phyloP scores from a whole-genome alignment of 1,284 basidiomycete genomes.

The Omphalotus olearius region DNA sequence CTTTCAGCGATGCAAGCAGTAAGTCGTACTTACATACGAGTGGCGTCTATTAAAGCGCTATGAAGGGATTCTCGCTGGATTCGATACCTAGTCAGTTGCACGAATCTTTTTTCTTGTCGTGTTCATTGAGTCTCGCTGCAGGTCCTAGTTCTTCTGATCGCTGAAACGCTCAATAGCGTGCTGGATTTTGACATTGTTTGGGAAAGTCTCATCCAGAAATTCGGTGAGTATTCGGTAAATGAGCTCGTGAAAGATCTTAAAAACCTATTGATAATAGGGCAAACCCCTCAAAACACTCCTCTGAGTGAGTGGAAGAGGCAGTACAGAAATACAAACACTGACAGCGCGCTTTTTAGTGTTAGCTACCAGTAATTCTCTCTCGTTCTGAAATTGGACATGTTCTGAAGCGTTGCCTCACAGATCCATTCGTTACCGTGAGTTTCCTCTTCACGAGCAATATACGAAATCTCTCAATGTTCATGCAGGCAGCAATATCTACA shows the following conservation, averaged over 20 bases:
- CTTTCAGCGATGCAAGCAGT: slow-evolving; percentile 25
- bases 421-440: slow-evolving; percentile 4
- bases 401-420: not conserved
- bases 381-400: too few relatives aligned
- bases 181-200: slow-evolving; percentile 28
- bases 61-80: slow-evolving; percentile 24
- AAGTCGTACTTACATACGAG: not conserved
- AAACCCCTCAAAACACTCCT: not conserved
- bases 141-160: slow-evolving; percentile 24
- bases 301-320: not conserved
- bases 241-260: too few relatives aligned
- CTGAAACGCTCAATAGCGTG: slow-evolving; percentile 25
- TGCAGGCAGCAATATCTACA: slow-evolving; percentile 12
- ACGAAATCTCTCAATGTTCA: not conserved
- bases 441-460: not conserved
- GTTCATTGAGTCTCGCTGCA: slow-evolving; percentile 4
- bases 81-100: slow-evolving; percentile 16
- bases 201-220: slow-evolving; percentile 27
- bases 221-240: slow-evolving; percentile 19
- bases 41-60: not conserved
- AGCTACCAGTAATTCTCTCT: too few relatives aligned
- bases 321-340: too few relatives aligned
- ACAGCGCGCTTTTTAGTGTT: too few relatives aligned
- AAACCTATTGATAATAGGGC: not conserved
- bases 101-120: not conserved